phyloP scores from a whole-genome alignment of 139 green algal genomes.

The Asterochloris sp. region DNA sequence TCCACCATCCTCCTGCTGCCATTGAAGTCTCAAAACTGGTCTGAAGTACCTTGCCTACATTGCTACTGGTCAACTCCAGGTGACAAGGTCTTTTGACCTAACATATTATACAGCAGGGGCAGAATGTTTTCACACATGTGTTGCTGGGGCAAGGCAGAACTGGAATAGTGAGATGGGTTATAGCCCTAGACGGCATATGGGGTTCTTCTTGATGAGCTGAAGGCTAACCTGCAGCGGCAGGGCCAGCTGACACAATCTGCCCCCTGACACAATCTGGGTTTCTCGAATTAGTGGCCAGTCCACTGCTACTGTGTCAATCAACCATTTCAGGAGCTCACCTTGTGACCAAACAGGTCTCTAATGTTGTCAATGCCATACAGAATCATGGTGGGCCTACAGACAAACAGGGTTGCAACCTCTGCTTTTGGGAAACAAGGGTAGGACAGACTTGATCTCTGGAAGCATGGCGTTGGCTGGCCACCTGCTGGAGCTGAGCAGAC shows the following conservation, averaged over 20 bases:
- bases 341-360: conserved; percentile 96
- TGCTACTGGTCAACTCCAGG: too few species aligned
- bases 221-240: conserved; percentile 53
- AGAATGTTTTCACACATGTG: too few species aligned
- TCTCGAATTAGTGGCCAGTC: background rate
- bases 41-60: too few species aligned
- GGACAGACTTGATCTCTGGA: background rate
- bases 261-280: background rate
- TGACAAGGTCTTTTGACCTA: too few species aligned
- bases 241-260: background rate
- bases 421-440: too few species aligned
- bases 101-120: too few species aligned
- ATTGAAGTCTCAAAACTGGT: too few species aligned
- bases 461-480: background rate
- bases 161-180: conserved; percentile 23
- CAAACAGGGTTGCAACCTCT: background rate
- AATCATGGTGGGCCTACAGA: conserved; percentile 94
- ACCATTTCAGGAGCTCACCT: conserved; percentile 58
- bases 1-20: too few species aligned
- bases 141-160: background rate
- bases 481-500: background rate
- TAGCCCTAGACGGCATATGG: conserved; percentile 90
- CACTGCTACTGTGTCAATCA: background rate
- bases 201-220: conserved; percentile 87
- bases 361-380: conserved; percentile 99